Conservation (phyloP, 139 green algal genomes). For the Dunaliella primolecta region DNA sequence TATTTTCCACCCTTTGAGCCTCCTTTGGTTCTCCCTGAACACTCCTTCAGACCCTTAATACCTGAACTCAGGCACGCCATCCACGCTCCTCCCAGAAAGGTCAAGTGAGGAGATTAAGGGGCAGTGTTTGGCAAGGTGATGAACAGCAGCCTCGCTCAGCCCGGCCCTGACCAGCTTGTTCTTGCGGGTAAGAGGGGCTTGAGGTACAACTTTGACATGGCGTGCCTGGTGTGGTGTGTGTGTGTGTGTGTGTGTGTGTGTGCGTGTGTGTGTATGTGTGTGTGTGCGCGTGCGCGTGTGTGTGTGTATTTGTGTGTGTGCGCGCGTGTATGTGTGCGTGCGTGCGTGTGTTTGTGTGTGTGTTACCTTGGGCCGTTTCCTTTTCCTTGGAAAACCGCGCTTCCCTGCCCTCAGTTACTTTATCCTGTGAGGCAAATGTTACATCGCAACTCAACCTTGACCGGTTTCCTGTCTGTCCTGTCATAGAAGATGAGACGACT, state of each 20-base stretch:
- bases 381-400: too few species aligned
- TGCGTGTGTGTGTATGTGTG: not conserved
- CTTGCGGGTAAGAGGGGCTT: not conserved
- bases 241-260: not conserved
- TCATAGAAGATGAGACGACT: too few species aligned
- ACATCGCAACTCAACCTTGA: too few species aligned
- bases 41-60: too few species aligned
- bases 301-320: not conserved
- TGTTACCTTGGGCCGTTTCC: not conserved
- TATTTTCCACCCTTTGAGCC: too few species aligned
- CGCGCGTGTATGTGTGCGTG: not conserved
- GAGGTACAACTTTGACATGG: not conserved
- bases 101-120: not conserved
- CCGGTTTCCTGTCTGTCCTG: too few species aligned
- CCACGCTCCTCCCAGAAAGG: not conserved
- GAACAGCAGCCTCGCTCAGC: not conserved
- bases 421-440: too few species aligned
- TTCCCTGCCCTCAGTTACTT: too few species aligned
- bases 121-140: not conserved
- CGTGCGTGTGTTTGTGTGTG: not conserved
- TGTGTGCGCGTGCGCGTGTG: not conserved
- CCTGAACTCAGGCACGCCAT: not conserved
- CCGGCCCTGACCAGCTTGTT: not conserved
- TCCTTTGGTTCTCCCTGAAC: too few species aligned
- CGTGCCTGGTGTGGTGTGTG: not conserved